Conservation (phyloP, 352 stramenopile genomes). For the Phytophthora pseudosyringae region DNA sequence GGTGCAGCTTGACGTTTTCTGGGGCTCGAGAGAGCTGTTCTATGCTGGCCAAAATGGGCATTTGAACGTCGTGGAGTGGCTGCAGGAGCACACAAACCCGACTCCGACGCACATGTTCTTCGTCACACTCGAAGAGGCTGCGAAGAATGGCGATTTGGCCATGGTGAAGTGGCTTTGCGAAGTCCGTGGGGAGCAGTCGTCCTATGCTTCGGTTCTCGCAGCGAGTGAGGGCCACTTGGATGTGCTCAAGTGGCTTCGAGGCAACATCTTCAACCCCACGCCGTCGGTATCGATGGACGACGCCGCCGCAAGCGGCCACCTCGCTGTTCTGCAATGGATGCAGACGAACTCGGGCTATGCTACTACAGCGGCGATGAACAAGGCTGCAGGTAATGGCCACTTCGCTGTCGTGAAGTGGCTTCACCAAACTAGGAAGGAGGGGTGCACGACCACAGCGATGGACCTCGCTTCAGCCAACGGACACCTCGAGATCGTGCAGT, state of each 20-base stretch:
- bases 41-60: slow-evolving; percentile 41
- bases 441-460: slow-evolving; percentile 35
- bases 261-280: slow-evolving; percentile 31
- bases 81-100: slow-evolving; percentile 46
- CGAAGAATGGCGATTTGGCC: slow-evolving; percentile 36
- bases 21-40: slow-evolving; percentile 44
- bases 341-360: slow-evolving; percentile 25
- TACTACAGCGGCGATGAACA: slow-evolving; percentile 37
- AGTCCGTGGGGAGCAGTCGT: slow-evolving; percentile 38
- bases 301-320: slow-evolving; percentile 30
- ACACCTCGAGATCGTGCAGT: slow-evolving; percentile 37
- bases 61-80: slow-evolving; percentile 42
- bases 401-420: slow-evolving; percentile 37
- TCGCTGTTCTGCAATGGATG: slow-evolving; percentile 37
- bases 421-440: slow-evolving; percentile 36
- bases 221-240: slow-evolving; percentile 42
- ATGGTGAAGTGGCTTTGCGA: slow-evolving; percentile 47
- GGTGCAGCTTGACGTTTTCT: slow-evolving; percentile 32
- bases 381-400: slow-evolving; percentile 35
- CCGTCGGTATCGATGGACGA: slow-evolving; percentile 37
- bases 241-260: slow-evolving; percentile 35
- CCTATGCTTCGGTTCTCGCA: slow-evolving; percentile 41
- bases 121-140: slow-evolving; percentile 43
- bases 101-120: slow-evolving; percentile 49
- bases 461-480: slow-evolving; percentile 33